Evolutionary conservation across 768 basidiomycete genomes (phyloP).

Genomic region (Mycena floridula): DNA sequence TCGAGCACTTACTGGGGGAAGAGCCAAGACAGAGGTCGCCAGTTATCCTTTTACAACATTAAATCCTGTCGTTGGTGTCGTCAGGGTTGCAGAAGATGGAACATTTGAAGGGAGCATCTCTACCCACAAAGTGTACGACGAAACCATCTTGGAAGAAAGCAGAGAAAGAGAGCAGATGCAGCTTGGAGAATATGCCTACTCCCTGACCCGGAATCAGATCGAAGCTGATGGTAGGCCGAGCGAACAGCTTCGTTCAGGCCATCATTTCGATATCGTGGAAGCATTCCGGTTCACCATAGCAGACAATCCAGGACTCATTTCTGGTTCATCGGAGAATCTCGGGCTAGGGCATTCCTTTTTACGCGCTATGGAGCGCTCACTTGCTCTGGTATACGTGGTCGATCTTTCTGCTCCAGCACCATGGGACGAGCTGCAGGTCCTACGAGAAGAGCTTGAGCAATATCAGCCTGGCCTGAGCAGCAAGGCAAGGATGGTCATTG

Average conservation of each 20-base stretch:
- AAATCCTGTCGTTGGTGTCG: slow-evolving; percentile 90
- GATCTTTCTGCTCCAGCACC: slow-evolving; percentile 75
- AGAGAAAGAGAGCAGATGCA: slow-evolving; percentile 39
- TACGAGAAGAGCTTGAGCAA: slow-evolving; percentile 79
- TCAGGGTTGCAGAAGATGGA: slow-evolving; percentile 77
- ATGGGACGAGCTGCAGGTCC: slow-evolving; percentile 66
- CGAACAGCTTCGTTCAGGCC: slow-evolving; percentile 26
- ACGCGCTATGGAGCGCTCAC: slow-evolving; percentile 87
- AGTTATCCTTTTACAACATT: slow-evolving; percentile 93
- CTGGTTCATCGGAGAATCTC: slow-evolving; percentile 78
- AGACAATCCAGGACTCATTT: slow-evolving; percentile 93
- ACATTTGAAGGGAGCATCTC: slow-evolving; percentile 59
- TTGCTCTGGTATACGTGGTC: slow-evolving; percentile 87
- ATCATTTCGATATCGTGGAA: slow-evolving; percentile 60
- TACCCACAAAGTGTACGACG: slow-evolving; percentile 51
- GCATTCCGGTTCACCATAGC: slow-evolving; percentile 89
- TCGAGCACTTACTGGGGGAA: slow-evolving; percentile 80
- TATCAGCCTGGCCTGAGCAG: slow-evolving; percentile 74
- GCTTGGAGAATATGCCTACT: slow-evolving; percentile 44
- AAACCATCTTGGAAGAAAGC: slow-evolving; percentile 53
- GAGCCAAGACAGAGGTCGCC: slow-evolving; percentile 80
- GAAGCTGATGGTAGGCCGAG: too few species aligned
- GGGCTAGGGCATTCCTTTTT: slow-evolving; percentile 94
- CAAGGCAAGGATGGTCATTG: slow-evolving; percentile 76
- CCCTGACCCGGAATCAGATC: slow-evolving; percentile 49